A percentile compares a stretch with the other conserved stretches of the same genome.
These are phyloP conservation scores for Chloropicon primus DNA, from an alignment of 139 green algal genomes.

Conservation along the genomic window DNA sequence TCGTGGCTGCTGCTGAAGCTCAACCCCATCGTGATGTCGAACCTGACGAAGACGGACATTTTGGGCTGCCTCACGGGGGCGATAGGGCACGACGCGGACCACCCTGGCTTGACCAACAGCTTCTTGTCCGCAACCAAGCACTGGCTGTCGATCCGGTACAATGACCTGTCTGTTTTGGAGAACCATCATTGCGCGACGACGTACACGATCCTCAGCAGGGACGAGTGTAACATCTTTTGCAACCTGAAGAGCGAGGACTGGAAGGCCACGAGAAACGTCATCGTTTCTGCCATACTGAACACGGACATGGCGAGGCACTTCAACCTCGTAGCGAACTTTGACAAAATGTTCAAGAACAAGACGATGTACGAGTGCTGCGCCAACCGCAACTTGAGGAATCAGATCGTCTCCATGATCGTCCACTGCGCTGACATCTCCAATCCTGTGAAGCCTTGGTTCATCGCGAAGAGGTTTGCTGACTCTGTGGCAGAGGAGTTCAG, in stretches of 20 bases:
- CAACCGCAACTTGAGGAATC: neutral
- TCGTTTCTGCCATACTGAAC: conserved; percentile 36
- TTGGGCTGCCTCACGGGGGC: conserved; percentile 39
- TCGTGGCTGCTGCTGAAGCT: conserved; percentile 36
- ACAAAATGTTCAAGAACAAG: conserved; percentile 1
- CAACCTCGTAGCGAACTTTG: conserved; percentile 31
- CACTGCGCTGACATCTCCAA: conserved; percentile 4
- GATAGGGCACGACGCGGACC: conserved; percentile 55
- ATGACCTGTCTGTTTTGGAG: conserved; percentile 49
- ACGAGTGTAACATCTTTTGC: conserved; percentile 25
- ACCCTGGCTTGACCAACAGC: conserved; percentile 39
- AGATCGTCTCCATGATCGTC: conserved; percentile 2
- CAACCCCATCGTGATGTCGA: neutral
- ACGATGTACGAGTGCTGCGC: neutral
- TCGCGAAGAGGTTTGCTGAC: neutral
- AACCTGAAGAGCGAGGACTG: neutral
- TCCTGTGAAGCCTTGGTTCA: neutral
- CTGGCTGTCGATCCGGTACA: conserved; percentile 39
- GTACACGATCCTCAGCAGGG: conserved; percentile 35
- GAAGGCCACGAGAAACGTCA: conserved; percentile 25
- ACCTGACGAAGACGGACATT: conserved; percentile 30
- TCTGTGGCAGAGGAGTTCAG: conserved; percentile 2
- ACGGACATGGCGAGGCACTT: conserved; percentile 60
- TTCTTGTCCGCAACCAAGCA: conserved; percentile 35
- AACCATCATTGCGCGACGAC: conserved; percentile 59